These are phyloP conservation scores for Colletotrichum eleusines DNA, from an alignment of 2,329 filamentous ascomycete genomes.

Conservation along the genomic window DNA sequence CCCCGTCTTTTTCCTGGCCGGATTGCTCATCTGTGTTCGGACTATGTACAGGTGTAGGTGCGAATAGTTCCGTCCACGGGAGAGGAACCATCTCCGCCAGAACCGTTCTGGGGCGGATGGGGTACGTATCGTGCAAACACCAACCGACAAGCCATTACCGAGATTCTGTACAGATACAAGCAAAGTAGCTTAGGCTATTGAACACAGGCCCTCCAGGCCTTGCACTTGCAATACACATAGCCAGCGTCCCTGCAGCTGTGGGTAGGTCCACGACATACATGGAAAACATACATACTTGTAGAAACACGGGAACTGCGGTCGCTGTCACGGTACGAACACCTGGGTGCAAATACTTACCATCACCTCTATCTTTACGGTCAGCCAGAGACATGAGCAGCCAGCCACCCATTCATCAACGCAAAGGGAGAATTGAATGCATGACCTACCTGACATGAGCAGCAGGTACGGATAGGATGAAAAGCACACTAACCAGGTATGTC, in stretches of 20 bases:
- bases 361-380: background rate
- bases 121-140: background rate
- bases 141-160: background rate
- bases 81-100: background rate
- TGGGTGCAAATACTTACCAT: too few species aligned
- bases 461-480: background rate
- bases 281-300: background rate
- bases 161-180: background rate
- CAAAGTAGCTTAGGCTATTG: too few species aligned
- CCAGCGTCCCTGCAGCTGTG: constrained; percentile 31
- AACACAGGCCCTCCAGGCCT: too few species aligned
- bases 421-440: constrained; percentile 1
- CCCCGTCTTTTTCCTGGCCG: background rate
- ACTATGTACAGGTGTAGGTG: too few species aligned
- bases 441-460: constrained; percentile 24
- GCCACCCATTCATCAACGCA: background rate
- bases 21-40: background rate
- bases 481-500: constrained; percentile 3
- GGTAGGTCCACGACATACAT: constrained; percentile 15
- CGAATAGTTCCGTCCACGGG: constrained; percentile 15
- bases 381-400: constrained; percentile 2
- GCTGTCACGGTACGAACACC: background rate
- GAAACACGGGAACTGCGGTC: too few species aligned
- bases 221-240: background rate
- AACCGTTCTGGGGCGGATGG: background rate